A percentile compares a stretch with the other conserved stretches of the same genome.
These are phyloP conservation scores for Fremontodendron californicum DNA, from an alignment of 345 rosid genomes.

Conservation along the genomic window DNA sequence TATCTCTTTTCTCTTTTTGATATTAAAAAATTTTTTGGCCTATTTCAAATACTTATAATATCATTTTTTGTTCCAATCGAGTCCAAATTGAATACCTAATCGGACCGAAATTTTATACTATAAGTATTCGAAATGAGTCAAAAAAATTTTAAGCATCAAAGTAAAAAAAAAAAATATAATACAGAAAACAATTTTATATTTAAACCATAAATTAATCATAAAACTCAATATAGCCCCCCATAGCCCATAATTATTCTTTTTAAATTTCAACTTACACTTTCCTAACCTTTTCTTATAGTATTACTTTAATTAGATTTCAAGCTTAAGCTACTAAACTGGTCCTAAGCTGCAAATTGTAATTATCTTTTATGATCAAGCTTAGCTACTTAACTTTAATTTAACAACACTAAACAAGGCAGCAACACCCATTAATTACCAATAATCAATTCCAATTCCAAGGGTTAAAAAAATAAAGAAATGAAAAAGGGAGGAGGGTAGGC, in stretches of 20 bases:
- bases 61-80: too few species aligned
- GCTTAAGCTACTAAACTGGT: not conserved
- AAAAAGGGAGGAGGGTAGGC: fast-evolving
- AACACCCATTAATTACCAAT: not conserved
- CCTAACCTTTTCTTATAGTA: not conserved
- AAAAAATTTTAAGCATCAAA: too few species aligned
- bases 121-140: too few species aligned
- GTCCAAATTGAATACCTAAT: too few species aligned
- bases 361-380: not conserved
- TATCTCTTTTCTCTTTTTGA: not conserved
- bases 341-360: slow-evolving; percentile 1
- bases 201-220: too few species aligned
- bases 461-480: not conserved
- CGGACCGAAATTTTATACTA: too few species aligned
- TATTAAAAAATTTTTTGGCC: too few species aligned
- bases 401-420: not conserved
- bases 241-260: too few species aligned
- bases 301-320: not conserved
- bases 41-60: too few species aligned
- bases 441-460: not conserved
- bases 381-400: not conserved
- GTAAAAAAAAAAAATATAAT: too few species aligned
- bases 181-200: too few species aligned
- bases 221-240: too few species aligned
- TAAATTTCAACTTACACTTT: not conserved